Evolutionary conservation across 352 stramenopile species (phyloP).

Genomic region (Paralagenidium karlingii): DNA sequence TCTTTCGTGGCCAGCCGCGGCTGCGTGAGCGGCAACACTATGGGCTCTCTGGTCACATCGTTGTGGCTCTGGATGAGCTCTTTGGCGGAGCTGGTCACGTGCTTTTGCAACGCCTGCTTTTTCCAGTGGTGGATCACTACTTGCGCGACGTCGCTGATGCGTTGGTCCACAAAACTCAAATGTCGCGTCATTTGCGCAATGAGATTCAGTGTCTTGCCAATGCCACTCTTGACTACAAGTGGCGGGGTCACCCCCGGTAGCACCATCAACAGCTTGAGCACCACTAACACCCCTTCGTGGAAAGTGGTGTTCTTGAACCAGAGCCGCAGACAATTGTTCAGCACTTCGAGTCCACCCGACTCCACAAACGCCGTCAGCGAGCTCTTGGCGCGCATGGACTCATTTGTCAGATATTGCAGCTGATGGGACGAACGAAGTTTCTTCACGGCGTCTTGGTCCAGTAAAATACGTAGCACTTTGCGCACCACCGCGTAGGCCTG

Average conservation of each 20-base stretch:
- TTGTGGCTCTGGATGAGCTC: conserved; percentile 28
- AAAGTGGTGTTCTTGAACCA: conserved; percentile 37
- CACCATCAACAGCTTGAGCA: conserved; percentile 37
- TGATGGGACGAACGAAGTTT: conserved; percentile 39
- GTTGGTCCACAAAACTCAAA: conserved; percentile 22
- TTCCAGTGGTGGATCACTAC: conserved; percentile 56
- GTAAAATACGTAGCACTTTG: conserved; percentile 31
- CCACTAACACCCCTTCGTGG: conserved; percentile 26
- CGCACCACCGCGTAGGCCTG: conserved; percentile 31
- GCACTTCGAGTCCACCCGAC: conserved; percentile 26
- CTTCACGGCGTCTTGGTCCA: conserved; percentile 34
- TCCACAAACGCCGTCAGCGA: conserved; percentile 49
- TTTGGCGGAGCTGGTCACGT: conserved; percentile 18
- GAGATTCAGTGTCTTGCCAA: conserved; percentile 30
- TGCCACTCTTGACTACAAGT: conserved; percentile 33
- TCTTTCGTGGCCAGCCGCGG: too few species aligned
- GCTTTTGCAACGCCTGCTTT: conserved; percentile 25
- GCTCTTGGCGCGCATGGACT: conserved; percentile 26
- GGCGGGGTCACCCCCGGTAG: conserved; percentile 43
- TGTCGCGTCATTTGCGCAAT: conserved; percentile 23
- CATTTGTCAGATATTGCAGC: conserved; percentile 35
- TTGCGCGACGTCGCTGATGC: conserved; percentile 35
- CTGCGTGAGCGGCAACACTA: too few species aligned
- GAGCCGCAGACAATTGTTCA: conserved; percentile 33
- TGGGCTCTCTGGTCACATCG: conserved; percentile 16